Base-by-base conservation (phyloP, 352 stramenopile genomes). In the Phytophthora pini region DNA sequence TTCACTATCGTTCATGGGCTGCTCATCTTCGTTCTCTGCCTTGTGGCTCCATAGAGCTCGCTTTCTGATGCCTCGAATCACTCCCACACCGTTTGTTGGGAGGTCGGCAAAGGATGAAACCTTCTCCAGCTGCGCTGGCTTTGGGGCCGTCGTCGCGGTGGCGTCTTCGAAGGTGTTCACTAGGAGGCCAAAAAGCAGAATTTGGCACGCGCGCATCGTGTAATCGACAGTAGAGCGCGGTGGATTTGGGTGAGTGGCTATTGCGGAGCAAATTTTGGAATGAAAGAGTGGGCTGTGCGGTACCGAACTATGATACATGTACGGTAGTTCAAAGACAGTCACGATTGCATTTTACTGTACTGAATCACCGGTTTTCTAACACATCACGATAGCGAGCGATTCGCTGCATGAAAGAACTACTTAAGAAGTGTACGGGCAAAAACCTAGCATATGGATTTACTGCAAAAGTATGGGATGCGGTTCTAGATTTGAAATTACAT, bases 241-340 rank as follows among this genome's bases (percentile, higher is more conserved):
- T 22, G 22, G 22, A 29, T 48, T 31, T n/a, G n/a, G 15, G 15
- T 22, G 8, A 11, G 49, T 56, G 49, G 8, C 49, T 27, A 13
- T 32, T 12, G 3, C 26, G 50, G 9, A 47, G 50, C 34, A 56
- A 56, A 56, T 47, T 56, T 34, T 47, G 34, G 50, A 56, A 56
- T 56, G 50, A 46, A 20, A 20, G 17, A 11, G 11, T 3, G 5
- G 0, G 13, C 12, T 17, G 36, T 43, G 4, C 12, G 4, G 15
- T 17, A 22, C 36, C 12, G 12, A 20, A 20, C 17, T 20, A 17
- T 17, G n/a, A 20, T 20, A 20, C 17, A 20, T 20, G 17, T 20
- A 20, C 17, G 17, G 17, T 17, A 17, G 17, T 17, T 17, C 17
- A 17, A 17, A 17, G 17, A 17, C 17, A 17, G 17, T 17, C 17